Conservation (phyloP, 129 eudicot genomes). For the Centella asiatica region DNA sequence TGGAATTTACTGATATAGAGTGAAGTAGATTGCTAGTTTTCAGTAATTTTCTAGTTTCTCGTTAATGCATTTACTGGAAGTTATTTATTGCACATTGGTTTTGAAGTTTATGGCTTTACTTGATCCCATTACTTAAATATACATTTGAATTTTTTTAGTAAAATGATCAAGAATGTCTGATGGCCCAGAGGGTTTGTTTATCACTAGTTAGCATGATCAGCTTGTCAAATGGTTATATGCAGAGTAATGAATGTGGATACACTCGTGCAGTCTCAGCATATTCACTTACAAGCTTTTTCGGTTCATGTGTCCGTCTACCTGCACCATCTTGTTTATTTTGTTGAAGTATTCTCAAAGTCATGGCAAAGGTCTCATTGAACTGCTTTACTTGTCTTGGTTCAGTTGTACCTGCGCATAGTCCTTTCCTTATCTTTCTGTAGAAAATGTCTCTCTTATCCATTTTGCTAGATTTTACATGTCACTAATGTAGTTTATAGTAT, state of each 20-base stretch:
- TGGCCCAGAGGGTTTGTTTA: background rate
- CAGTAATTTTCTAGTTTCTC: background rate
- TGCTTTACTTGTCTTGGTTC: background rate
- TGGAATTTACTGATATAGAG: conserved; percentile 15
- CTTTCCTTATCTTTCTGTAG: background rate
- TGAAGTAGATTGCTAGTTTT: background rate
- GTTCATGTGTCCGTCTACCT: background rate
- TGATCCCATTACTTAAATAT: background rate
- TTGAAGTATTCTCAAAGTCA: background rate
- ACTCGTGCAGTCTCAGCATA: background rate
- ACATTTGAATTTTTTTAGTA: background rate
- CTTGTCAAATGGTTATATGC: background rate
- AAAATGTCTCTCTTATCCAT: too few species aligned
- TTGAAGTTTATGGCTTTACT: background rate
- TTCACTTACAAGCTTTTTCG: background rate
- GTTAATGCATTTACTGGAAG: background rate
- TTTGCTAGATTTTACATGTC: too few species aligned
- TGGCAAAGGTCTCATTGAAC: background rate
- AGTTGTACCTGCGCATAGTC: background rate
- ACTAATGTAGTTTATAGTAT: too few species aligned
- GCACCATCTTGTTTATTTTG: background rate
- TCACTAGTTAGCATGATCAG: background rate
- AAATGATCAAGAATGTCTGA: background rate
- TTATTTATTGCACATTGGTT: background rate
- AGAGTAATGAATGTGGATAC: background rate